Evolutionary conservation across 1,284 basidiomycete genomes (phyloP).

Genomic region (Trichosporon inkin): DNA sequence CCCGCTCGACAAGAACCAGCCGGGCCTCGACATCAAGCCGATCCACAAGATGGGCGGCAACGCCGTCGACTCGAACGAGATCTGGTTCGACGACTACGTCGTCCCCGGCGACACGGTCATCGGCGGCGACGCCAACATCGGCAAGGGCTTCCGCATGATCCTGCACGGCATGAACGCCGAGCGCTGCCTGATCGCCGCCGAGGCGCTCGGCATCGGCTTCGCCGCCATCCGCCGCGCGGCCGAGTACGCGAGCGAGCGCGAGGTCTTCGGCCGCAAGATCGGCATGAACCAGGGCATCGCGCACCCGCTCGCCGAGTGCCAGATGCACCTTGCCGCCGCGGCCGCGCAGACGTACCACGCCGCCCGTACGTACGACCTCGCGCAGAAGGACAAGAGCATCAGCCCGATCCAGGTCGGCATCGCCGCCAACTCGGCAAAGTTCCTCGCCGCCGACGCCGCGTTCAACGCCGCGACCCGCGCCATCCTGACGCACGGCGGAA

Average conservation of each 20-base stretch:
- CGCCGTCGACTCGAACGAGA: conserved; percentile 22
- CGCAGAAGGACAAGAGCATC: conserved; percentile 15
- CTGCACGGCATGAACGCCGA: conserved; percentile 49
- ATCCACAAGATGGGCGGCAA: conserved; percentile 22
- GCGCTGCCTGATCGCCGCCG: conserved; percentile 50
- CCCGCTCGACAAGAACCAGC: conserved; percentile 19
- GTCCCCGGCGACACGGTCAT: conserved; percentile 16
- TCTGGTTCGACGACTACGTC: conserved; percentile 24
- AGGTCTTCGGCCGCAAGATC: conserved; percentile 23
- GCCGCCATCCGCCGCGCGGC: conserved; percentile 19
- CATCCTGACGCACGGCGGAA: conserved; percentile 22
- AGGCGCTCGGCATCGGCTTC: conserved; percentile 47
- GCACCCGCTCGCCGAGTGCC: conserved; percentile 26
- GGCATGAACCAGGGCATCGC: conserved; percentile 24
- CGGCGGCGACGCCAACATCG: conserved; percentile 28
- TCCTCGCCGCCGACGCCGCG: conserved; percentile 21
- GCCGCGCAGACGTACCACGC: conserved; percentile 20
- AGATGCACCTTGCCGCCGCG: conserved; percentile 23
- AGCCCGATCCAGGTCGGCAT: conserved; percentile 16
- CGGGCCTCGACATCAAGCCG: conserved; percentile 16
- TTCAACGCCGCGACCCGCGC: conserved; percentile 21
- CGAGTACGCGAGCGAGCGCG: conserved; percentile 19
- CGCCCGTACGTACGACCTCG: conserved; percentile 20
- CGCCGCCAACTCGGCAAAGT: conserved; percentile 21
- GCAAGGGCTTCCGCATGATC: conserved; percentile 49